A percentile compares a stretch with the other conserved stretches of the same genome.
phyloP scores from a whole-genome alignment of 78 protist genomes.

The Guillardia theta region DNA sequence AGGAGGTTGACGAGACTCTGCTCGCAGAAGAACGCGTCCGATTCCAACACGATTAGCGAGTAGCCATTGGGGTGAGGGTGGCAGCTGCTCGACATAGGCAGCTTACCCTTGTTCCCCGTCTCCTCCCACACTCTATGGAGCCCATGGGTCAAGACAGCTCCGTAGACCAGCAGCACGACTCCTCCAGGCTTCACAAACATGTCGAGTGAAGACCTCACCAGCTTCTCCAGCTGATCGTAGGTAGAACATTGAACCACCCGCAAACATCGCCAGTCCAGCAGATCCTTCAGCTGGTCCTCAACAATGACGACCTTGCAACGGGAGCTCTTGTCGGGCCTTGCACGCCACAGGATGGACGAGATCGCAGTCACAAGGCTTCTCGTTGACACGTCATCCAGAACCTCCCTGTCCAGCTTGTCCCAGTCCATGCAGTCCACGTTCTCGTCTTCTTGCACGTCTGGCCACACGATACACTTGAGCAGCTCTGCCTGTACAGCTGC shows the following conservation, averaged over 20 bases:
- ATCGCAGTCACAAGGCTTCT: background rate
- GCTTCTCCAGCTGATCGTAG: background rate
- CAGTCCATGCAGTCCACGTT: background rate
- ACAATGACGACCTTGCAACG: background rate
- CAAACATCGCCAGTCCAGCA: background rate
- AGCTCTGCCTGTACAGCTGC: conserved; percentile 13
- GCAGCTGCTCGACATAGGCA: background rate
- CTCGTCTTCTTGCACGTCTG: background rate
- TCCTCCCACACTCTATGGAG: conserved; percentile 6
- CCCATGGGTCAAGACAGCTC: background rate
- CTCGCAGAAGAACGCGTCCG: background rate
- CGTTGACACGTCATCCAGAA: background rate
- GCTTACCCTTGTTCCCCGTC: background rate
- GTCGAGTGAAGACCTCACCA: background rate
- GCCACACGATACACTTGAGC: background rate
- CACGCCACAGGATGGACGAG: background rate
- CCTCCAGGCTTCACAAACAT: background rate
- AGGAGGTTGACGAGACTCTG: conserved; percentile 12
- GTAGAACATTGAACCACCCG: background rate
- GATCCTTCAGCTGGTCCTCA: background rate
- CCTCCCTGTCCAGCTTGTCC: background rate
- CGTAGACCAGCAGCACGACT: background rate
- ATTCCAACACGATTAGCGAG: background rate
- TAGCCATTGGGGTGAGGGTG: background rate
- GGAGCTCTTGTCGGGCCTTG: background rate